These are phyloP conservation scores for Dioscorea zingiberensis DNA, from an alignment of 106 monocot species.

Conservation along the genomic window DNA sequence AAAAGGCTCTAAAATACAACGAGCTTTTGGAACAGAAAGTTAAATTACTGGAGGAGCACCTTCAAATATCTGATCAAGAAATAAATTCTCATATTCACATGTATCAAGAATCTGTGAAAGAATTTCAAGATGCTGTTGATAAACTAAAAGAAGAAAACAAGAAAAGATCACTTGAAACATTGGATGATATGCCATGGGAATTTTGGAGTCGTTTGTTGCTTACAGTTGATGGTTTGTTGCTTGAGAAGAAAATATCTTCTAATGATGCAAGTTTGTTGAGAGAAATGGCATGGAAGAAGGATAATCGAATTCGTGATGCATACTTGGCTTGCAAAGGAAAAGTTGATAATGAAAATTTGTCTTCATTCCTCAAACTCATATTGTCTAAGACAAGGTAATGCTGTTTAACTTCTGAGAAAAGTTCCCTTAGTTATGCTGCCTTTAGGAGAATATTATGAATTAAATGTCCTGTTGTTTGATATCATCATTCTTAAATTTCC, in stretches of 20 bases:
- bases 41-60: slow-evolving; percentile 58
- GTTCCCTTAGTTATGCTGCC: not conserved
- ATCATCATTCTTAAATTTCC: not conserved
- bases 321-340: slow-evolving; percentile 60
- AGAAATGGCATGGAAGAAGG: slow-evolving; percentile 80
- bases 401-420: not conserved
- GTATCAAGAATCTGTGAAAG: slow-evolving; percentile 66
- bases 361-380: slow-evolving; percentile 56
- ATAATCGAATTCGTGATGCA: slow-evolving; percentile 52
- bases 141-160: slow-evolving; percentile 56
- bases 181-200: slow-evolving; percentile 56
- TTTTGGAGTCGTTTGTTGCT: slow-evolving; percentile 82
- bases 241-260: slow-evolving; percentile 82
- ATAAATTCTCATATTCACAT: slow-evolving; percentile 50
- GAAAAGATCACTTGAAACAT: slow-evolving; percentile 19
- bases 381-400: slow-evolving; percentile 41
- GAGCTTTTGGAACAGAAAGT: slow-evolving; percentile 55
- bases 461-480: not conserved
- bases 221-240: slow-evolving; percentile 72
- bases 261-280: slow-evolving; percentile 59
- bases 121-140: slow-evolving; percentile 54
- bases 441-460: not conserved
- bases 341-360: slow-evolving; percentile 44
- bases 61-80: slow-evolving; percentile 60
- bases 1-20: slow-evolving; percentile 35